These are phyloP conservation scores for Pulveroboletus sp. DNA, from an alignment of 768 basidiomycete species.

Conservation along the genomic window DNA sequence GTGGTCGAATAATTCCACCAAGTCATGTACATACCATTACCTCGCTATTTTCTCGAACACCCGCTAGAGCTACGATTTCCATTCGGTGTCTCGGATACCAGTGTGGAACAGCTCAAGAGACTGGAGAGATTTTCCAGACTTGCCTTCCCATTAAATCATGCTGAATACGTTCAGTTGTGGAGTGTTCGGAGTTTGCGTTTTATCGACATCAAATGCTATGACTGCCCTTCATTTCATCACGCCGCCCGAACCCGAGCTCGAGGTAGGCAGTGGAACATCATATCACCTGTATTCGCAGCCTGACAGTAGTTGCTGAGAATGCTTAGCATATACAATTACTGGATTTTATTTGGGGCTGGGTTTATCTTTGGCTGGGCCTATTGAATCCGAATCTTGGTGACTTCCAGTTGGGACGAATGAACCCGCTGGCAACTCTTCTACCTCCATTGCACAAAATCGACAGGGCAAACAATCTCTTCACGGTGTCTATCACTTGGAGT, in stretches of 20 bases:
- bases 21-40: constrained; percentile 24
- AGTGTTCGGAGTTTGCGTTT: too few species aligned
- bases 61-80: background rate
- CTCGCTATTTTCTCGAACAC: constrained; percentile 7
- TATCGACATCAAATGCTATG: too few species aligned
- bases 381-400: constrained; percentile 8
- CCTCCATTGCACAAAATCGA: constrained; percentile 5
- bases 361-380: background rate
- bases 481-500: constrained; percentile 7
- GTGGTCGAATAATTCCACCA: constrained; percentile 8
- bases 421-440: background rate
- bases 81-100: background rate
- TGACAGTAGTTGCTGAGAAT: background rate
- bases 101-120: background rate
- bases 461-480: too few species aligned
- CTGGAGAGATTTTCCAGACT: background rate
- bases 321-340: background rate
- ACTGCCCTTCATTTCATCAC: background rate
- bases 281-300: background rate
- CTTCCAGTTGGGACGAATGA: background rate
- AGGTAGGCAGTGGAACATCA: background rate
- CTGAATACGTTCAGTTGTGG: background rate
- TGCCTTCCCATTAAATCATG: background rate
- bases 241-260: background rate
- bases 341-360: background rate